Evolutionary conservation across 2,329 filamentous ascomycete species (phyloP).

Genomic region (Aspergillus sp.): DNA sequence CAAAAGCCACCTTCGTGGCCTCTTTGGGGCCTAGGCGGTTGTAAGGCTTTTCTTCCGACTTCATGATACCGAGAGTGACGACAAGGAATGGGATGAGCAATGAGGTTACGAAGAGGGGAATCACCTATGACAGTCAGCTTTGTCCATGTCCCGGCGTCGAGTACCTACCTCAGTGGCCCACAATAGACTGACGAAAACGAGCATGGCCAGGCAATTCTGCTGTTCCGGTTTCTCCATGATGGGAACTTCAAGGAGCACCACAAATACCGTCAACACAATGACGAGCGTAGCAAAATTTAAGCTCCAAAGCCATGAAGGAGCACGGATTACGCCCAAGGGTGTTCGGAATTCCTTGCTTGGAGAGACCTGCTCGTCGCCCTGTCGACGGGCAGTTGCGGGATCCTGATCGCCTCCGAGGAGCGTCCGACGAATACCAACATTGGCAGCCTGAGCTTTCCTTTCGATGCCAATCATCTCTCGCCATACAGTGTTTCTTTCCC

Average conservation of each 20-base stretch:
- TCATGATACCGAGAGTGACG: slow-evolving; percentile 82
- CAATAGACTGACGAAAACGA: slow-evolving; percentile 88
- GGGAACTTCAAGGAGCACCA: slow-evolving; percentile 72
- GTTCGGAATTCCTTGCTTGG: slow-evolving; percentile 73
- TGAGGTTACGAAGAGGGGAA: slow-evolving; percentile 95
- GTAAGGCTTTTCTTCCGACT: slow-evolving; percentile 72
- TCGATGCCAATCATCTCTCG: slow-evolving; percentile 98
- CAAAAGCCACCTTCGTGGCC: slow-evolving; percentile 83
- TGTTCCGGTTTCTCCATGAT: slow-evolving; percentile 88
- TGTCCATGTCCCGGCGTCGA: neutral
- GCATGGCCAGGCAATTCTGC: slow-evolving; percentile 92
- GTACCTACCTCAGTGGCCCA: slow-evolving; percentile 91
- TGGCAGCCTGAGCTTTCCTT: slow-evolving; percentile 90
- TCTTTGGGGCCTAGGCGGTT: slow-evolving; percentile 75
- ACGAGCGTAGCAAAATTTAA: slow-evolving; percentile 79
- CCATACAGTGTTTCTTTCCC: slow-evolving; percentile 99
- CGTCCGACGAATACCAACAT: slow-evolving; percentile 77
- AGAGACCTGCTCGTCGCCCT: slow-evolving; percentile 78
- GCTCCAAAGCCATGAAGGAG: slow-evolving; percentile 83
- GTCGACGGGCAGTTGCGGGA: slow-evolving; percentile 69
- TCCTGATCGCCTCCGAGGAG: slow-evolving; percentile 77
- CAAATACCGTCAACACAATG: slow-evolving; percentile 72
- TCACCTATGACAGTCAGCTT: slow-evolving; percentile 63
- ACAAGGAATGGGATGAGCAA: slow-evolving; percentile 91
- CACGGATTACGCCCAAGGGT: slow-evolving; percentile 75